Base-by-base conservation (phyloP, 2,329 filamentous ascomycete genomes). In the Aspergillus thermomutatus region DNA sequence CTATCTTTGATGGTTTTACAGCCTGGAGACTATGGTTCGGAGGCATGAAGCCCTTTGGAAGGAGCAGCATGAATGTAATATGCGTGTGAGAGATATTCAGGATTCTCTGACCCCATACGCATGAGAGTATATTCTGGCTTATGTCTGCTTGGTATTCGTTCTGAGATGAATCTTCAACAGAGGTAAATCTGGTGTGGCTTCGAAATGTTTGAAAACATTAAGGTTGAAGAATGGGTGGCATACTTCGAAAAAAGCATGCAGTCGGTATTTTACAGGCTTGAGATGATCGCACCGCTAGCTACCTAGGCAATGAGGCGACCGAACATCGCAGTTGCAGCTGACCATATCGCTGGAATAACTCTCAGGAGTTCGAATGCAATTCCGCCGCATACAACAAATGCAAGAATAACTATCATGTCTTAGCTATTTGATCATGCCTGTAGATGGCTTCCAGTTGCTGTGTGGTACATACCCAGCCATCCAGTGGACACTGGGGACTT, bases 311-410 rank as follows among this genome's bases (percentile, higher is more conserved):
- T 62, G 55, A 66, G 52, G 23, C 64, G 64, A 28, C 64, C 63
- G 48, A 74, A 61, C 50, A 68, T 60, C 41, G 70, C 62, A 47
- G 62, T 57, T 34, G 74, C 57, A 31, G 68, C 63, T 21, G 68
- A 69, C 77, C 75, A 79, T 19, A 77, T 49, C 54, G 75, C 69
- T 9, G 75, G 75, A 34, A 76, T 62, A 34, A 79, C 62, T 59
- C 79, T 75, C 21, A 85, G 60, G 10, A 85, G 67, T 68, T 87
- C 84, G 63, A 87, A 82, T 41, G 86, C 64, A 21, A 87, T 66
- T 25, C 85, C 84, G 43, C 85, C 85, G 66, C 82, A 82, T 49
- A 88, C 77, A 53, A 87, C 81, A 69, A 88, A 87, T n/a, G 80
- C 79, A 52, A 88, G 79, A 34, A 87, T 57, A 50, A 82, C 85